Conservation (phyloP, 2,329 filamentous ascomycete species). For the Calonectria pseudoreteaudii region DNA sequence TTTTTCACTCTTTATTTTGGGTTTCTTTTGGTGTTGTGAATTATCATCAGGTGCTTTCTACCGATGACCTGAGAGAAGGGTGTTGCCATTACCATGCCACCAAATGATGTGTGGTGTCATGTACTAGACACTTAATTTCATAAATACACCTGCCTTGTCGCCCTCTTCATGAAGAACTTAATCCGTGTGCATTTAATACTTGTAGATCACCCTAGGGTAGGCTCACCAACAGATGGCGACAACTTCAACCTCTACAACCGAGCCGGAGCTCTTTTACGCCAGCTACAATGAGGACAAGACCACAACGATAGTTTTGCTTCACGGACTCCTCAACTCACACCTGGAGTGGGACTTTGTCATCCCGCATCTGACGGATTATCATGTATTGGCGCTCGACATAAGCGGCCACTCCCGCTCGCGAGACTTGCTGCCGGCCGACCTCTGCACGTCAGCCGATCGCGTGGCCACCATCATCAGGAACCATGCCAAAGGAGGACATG, state of each 20-base stretch:
- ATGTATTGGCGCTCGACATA: conserved; percentile 54
- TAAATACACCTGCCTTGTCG: not conserved
- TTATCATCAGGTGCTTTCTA: too few species aligned
- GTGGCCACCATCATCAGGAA: conserved; percentile 51
- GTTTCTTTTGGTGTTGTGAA: too few species aligned
- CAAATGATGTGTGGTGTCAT: not conserved
- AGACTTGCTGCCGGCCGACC: conserved; percentile 46
- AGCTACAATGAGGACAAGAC: conserved; percentile 45
- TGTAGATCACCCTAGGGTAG: not conserved
- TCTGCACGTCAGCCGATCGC: conserved; percentile 45
- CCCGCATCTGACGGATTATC: conserved; percentile 50
- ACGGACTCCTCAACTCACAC: conserved; percentile 48
- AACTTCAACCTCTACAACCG: not conserved
- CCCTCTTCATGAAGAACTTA: too few species aligned
- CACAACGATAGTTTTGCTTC: conserved; percentile 47
- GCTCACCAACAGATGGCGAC: conserved; percentile 11
- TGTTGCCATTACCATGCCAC: not conserved
- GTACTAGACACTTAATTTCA: not conserved
- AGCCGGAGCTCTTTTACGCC: conserved; percentile 41
- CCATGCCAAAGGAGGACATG: conserved; percentile 49
- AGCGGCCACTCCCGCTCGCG: conserved; percentile 53
- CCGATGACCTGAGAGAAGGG: too few species aligned
- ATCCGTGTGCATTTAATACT: too few species aligned
- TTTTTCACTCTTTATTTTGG: too few species aligned
- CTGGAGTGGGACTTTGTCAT: conserved; percentile 50